These are phyloP conservation scores for Diplodia scrobiculata DNA, from an alignment of 2,329 filamentous ascomycete species.

Conservation along the genomic window DNA sequence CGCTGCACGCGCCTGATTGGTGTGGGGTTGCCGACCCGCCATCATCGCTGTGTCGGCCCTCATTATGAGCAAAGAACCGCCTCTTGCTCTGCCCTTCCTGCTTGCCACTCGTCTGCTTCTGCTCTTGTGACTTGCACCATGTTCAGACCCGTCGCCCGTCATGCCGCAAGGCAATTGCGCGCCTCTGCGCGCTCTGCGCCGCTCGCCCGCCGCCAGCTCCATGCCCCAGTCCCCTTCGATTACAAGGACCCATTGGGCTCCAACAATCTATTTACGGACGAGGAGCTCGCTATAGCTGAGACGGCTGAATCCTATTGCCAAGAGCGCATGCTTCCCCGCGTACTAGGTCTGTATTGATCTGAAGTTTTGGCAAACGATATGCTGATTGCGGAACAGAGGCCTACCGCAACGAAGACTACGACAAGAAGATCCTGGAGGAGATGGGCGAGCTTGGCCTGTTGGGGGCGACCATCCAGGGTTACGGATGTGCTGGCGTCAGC, in stretches of 20 bases:
- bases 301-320: conserved; percentile 94
- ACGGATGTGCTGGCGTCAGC: conserved; percentile 84
- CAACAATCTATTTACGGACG: conserved; percentile 78
- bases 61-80: conserved; percentile 6
- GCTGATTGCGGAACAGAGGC: conserved; percentile 60
- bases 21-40: conserved; percentile 29
- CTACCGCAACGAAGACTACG: conserved; percentile 84
- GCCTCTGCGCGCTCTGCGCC: conserved; percentile 37
- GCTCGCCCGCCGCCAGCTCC: conserved; percentile 42
- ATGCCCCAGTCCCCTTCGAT: conserved; percentile 63
- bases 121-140: conserved; percentile 38
- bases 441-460: conserved; percentile 92
- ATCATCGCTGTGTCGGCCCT: conserved; percentile 5
- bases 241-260: conserved; percentile 87
- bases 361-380: neutral
- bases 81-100: conserved; percentile 2
- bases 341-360: conserved; percentile 65
- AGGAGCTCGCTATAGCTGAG: conserved; percentile 85
- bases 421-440: conserved; percentile 80
- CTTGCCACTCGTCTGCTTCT: neutral
- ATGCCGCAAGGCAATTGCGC: conserved; percentile 46
- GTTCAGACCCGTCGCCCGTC: conserved; percentile 49
- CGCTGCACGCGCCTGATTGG: conserved; percentile 24
- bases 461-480: conserved; percentile 82
- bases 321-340: conserved; percentile 79